These are phyloP conservation scores for Scutellaria minor DNA, from an alignment of 257 asterid genomes.

Conservation along the genomic window DNA sequence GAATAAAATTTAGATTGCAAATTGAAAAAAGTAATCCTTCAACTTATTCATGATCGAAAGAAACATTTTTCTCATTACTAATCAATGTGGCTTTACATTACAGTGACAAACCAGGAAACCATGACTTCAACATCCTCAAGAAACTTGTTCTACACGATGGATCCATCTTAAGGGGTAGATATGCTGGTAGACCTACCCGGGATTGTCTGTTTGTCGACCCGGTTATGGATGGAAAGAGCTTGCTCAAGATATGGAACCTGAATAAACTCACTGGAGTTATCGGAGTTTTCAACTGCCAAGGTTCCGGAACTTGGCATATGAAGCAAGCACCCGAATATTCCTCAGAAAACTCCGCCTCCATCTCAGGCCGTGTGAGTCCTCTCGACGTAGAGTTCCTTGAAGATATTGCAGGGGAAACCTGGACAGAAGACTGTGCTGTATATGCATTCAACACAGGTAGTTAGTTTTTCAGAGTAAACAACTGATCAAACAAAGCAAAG, in stretches of 20 bases:
- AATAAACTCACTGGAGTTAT: constrained; percentile 61
- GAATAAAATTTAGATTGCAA: too few relatives aligned
- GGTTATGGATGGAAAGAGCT: constrained; percentile 67
- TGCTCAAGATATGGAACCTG: constrained; percentile 79
- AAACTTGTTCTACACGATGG: constrained; percentile 71
- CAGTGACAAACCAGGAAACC: constrained; percentile 60
- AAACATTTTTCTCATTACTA: not conserved
- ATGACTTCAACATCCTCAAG: constrained; percentile 62
- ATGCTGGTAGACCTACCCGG: constrained; percentile 67
- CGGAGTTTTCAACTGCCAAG: constrained; percentile 82
- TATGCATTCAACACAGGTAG: constrained; percentile 58
- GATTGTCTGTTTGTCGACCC: constrained; percentile 67
- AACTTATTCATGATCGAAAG: too few relatives aligned
- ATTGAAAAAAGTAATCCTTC: too few relatives aligned
- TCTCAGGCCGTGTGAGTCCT: constrained; percentile 51
- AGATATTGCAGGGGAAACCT: constrained; percentile 54
- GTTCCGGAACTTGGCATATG: constrained; percentile 66
- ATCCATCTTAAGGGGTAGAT: constrained; percentile 62
- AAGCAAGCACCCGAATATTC: constrained; percentile 38
- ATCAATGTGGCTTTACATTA: not conserved
- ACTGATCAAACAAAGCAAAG: not conserved
- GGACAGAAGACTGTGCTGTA: constrained; percentile 54
- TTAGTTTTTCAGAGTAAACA: not conserved
- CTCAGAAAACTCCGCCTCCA: constrained; percentile 2
- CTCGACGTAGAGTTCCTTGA: constrained; percentile 55